phyloP scores from a whole-genome alignment of 257 asterid genomes.

The Scutellaria baicalensis region DNA sequence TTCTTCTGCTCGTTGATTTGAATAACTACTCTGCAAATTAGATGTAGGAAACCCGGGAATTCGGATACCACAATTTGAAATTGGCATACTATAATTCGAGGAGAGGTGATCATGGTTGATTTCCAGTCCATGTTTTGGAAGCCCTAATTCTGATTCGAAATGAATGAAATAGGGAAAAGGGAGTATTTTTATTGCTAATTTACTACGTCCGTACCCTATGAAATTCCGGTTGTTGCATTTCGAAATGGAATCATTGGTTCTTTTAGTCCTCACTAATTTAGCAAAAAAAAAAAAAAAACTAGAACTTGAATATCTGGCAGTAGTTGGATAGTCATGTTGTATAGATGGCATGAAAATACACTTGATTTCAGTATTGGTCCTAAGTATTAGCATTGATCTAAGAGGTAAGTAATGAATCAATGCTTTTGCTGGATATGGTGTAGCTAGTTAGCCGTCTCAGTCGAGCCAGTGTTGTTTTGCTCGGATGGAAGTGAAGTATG shows the following conservation, averaged over 20 bases:
- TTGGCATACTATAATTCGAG: not conserved
- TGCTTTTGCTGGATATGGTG: not conserved
- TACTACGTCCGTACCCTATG: not conserved
- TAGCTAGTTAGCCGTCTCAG: not conserved
- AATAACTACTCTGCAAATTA: not conserved
- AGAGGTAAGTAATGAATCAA: not conserved
- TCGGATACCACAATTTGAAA: not conserved
- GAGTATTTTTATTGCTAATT: not conserved
- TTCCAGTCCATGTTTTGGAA: not conserved
- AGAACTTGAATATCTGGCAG: not conserved
- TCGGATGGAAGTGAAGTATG: not conserved
- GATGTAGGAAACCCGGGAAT: not conserved
- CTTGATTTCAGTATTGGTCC: not conserved
- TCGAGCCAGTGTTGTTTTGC: not conserved
- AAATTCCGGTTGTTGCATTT: not conserved
- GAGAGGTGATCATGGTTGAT: not conserved
- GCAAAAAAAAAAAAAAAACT: not conserved
- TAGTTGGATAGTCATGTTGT: not conserved
- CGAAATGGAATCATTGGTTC: not conserved
- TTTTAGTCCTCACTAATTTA: too few species aligned
- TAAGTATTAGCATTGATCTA: not conserved
- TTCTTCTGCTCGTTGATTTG: not conserved
- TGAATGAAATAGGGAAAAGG: not conserved
- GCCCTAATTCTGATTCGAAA: too few species aligned
- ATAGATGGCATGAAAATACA: too few species aligned